Base-by-base conservation (phyloP, 2,329 filamentous ascomycete genomes). In the Zasmidium angulare region DNA sequence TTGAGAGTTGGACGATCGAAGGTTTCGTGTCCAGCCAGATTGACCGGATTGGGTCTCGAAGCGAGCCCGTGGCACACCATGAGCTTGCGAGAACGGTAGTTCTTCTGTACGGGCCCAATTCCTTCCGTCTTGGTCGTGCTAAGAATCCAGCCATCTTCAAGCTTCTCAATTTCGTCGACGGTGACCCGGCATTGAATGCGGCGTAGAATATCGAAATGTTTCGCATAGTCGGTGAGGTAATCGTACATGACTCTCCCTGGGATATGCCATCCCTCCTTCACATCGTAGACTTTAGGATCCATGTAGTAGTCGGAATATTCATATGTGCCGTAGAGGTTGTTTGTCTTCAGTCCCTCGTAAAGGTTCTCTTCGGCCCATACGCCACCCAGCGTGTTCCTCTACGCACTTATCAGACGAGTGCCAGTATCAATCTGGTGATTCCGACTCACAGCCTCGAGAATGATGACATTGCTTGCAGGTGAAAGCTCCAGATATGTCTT, bases 251-350 rank as follows among this genome's bases (percentile, higher is more conserved):
- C 79, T 0, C 75, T 63, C 0, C 84, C 86, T 0, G 85, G 81
- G 50, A 89, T 83, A 69, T 88, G 85, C 54, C 86, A 69, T 11
- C 82, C 83, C 2, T 69, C 64, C 53, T 78, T 74, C 24, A 82
- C 76, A 20, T 71, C 75, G 57, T 78, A 78, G 6, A 77, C 60
- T 1, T 72, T 72, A 1, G 63, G 60, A 2, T 63, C 58, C 85
- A 92, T 88, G 23, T 87, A 86, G 57, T 89, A 90, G 66, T 90
- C 89, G 0, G 84, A 84, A 66, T 84, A 91, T 71, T 92, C 87
- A 65, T 87, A 90, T 0, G 85, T 88, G 1, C 89, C 88, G 7
- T 87, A 71, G 71, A 90, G 81, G 68, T 91, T 92, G 73, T 93
- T 92, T 54, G 84, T 86, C 68, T 86, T 88, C 53, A 93, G 79